A percentile compares a stretch with the other conserved stretches of the same genome.
phyloP scores from a whole-genome alignment of 1,139 yeast genomes.

The Arxiozyma slooffiae region DNA sequence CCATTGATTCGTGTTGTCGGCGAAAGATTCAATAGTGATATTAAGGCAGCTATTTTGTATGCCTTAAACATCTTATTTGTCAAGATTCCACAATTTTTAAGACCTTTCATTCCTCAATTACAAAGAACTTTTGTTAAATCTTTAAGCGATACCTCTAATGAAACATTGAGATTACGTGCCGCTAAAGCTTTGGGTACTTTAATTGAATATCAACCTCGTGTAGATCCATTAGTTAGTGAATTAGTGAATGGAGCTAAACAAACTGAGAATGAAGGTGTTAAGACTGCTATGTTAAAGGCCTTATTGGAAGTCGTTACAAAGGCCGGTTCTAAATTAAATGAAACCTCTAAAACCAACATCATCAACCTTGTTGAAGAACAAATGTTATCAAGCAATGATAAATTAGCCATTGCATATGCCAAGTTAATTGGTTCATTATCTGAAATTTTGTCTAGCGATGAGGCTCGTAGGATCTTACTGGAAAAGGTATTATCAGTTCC shows the following conservation, averaged over 20 bases:
- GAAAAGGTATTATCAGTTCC: slow-evolving; percentile 45
- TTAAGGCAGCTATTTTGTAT: slow-evolving; percentile 80
- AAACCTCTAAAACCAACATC: slow-evolving; percentile 58
- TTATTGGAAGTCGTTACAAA: slow-evolving; percentile 71
- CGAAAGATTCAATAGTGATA: slow-evolving; percentile 82
- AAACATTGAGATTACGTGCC: slow-evolving; percentile 70
- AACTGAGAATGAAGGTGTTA: slow-evolving; percentile 54
- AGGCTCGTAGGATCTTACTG: slow-evolving; percentile 51
- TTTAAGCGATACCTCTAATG: slow-evolving; percentile 66
- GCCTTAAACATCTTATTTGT: slow-evolving; percentile 71
- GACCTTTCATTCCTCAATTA: slow-evolving; percentile 94
- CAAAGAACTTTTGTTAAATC: slow-evolving; percentile 96
- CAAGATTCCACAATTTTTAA: slow-evolving; percentile 81
- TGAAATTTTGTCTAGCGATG: slow-evolving; percentile 54
- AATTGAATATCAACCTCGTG: slow-evolving; percentile 83
- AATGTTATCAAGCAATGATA: slow-evolving; percentile 45
- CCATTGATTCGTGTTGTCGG: slow-evolving; percentile 97
- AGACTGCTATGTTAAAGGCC: slow-evolving; percentile 78
- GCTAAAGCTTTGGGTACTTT: slow-evolving; percentile 82
- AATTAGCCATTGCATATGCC: slow-evolving; percentile 66
- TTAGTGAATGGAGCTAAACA: slow-evolving; percentile 65
- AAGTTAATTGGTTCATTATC: slow-evolving; percentile 69
- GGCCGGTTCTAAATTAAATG: slow-evolving; percentile 72
- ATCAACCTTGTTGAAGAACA: slow-evolving; percentile 72
- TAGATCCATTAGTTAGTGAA: slow-evolving; percentile 84